phyloP scores from a whole-genome alignment of 1,284 basidiomycete species.

The Flammula alnicola region DNA sequence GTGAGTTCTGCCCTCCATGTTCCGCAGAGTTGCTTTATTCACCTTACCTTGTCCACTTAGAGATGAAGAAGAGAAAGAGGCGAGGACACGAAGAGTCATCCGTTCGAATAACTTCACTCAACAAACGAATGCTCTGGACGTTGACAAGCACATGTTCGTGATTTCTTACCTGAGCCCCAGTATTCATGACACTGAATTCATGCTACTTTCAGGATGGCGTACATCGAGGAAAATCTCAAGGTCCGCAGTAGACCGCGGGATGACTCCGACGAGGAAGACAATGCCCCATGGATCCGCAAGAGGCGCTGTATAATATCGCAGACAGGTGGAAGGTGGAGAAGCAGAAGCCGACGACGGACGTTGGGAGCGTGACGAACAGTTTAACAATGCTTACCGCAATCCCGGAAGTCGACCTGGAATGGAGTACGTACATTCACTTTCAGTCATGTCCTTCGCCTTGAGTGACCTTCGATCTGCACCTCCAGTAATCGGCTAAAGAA shows the following conservation, averaged over 20 bases:
- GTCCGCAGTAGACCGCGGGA: conserved; percentile 69
- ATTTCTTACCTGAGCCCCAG: neutral
- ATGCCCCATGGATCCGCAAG: conserved; percentile 71
- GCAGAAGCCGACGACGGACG: conserved; percentile 63
- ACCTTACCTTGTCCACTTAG: conserved; percentile 34
- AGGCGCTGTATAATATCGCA: conserved; percentile 81
- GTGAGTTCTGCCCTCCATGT: conserved; percentile 42
- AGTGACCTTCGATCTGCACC: neutral
- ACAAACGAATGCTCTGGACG: conserved; percentile 94
- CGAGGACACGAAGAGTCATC: conserved; percentile 75
- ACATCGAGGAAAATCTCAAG: conserved; percentile 92
- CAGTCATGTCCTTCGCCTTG: neutral
- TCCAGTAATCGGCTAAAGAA: conserved; percentile 86
- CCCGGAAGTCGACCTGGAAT: conserved; percentile 98
- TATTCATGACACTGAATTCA: neutral
- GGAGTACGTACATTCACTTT: conserved; percentile 74
- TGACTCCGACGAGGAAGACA: conserved; percentile 45
- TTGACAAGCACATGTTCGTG: conserved; percentile 97
- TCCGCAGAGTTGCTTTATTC: neutral
- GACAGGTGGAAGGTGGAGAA: conserved; percentile 73
- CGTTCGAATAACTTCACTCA: conserved; percentile 94
- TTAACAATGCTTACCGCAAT: conserved; percentile 95
- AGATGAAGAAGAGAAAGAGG: conserved; percentile 66
- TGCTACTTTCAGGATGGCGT: conserved; percentile 83
- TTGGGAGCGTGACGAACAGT: conserved; percentile 92